Base-by-base conservation (phyloP, 805 yeast species). In the Suhomyces emberorum region DNA sequence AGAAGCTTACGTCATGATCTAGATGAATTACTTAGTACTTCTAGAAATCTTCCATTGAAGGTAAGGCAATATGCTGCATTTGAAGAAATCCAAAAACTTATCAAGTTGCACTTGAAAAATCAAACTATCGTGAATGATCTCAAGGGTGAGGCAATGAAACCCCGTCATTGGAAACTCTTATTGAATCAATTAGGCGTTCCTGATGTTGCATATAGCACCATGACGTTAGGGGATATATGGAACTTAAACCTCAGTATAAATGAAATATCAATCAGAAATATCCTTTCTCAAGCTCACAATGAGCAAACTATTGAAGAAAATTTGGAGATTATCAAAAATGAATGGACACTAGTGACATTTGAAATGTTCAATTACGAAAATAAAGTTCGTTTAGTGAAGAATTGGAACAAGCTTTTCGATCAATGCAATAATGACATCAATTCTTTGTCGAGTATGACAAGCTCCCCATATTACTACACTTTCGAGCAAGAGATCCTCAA, bases 11-110 rank as follows among this genome's bases (percentile, higher is more conserved):
- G 78, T 30, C 57, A 54, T 10, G 55, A 61, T 8, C 56, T 86
- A 11, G 87, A 83, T 15, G 74, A 66, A 1, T 53, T 83, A 9
- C 42, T 77, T 1, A 55, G 58, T 1, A 49, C 49, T 1, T 63
- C 81, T 2, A 68, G 79, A 35, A 46, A 70, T 0, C 66, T 81
- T 61, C 86, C 91, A 0, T 57, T 69, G 0, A 66, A 73, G 11
- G 67, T 82, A 17, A 68, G 86, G 5, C 88, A 79, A 42, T 83
- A 85, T 52, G 64, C 79, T 0, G 88, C 89, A 0, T 81, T 81
- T 53, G 81, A 76, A 43, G 70, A 72, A 14, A 64, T 81, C n/a
- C 79, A 77, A 43, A 54, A 52, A 7, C 42, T 46, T 1, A 54
- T 83, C 7, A 74, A 73, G 31, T 53, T 54, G 2, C 48, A 69